Evolutionary conservation across 768 basidiomycete genomes (phyloP).

Genomic region (Mycena polygramma): DNA sequence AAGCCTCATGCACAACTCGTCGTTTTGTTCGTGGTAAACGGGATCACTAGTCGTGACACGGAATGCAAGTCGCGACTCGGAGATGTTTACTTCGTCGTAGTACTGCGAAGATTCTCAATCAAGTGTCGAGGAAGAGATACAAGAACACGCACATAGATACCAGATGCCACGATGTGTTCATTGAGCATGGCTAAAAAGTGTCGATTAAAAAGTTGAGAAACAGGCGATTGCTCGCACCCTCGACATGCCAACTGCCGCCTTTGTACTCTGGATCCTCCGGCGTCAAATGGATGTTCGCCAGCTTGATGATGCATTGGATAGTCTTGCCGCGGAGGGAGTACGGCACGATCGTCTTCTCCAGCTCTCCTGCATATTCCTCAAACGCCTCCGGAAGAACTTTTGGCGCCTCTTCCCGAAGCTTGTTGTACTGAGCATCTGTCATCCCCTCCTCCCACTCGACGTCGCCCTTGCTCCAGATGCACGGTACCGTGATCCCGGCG

Average conservation of each 20-base stretch:
- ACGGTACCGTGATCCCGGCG: slow-evolving; percentile 11
- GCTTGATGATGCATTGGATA: slow-evolving; percentile 53
- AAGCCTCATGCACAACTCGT: slow-evolving; percentile 30
- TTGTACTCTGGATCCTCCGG: slow-evolving; percentile 44
- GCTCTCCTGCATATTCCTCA: slow-evolving; percentile 25
- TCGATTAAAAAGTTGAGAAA: neutral
- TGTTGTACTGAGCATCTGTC: neutral
- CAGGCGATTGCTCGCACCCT: slow-evolving; percentile 31
- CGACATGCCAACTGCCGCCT: slow-evolving; percentile 52
- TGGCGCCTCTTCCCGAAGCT: slow-evolving; percentile 2
- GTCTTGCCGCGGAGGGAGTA: slow-evolving; percentile 35
- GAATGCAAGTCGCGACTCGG: slow-evolving; percentile 49
- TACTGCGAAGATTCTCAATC: slow-evolving; percentile 33
- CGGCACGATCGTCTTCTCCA: slow-evolving; percentile 24
- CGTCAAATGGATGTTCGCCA: slow-evolving; percentile 50
- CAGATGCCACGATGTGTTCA: slow-evolving; percentile 20
- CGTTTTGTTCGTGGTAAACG: slow-evolving; percentile 37
- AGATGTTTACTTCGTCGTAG: slow-evolving; percentile 48
- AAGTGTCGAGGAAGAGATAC: neutral
- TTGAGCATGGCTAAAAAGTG: neutral
- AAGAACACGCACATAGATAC: slow-evolving; percentile 13
- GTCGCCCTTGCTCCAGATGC: slow-evolving; percentile 24
- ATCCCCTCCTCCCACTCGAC: neutral
- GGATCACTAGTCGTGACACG: slow-evolving; percentile 41
- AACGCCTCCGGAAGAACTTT: slow-evolving; percentile 29